Percentiles rank a stretch among this genome's conserved stretches.
Conservation (phyloP, 2,329 filamentous ascomycete species). For the Calcarisporium arbuscula region DNA sequence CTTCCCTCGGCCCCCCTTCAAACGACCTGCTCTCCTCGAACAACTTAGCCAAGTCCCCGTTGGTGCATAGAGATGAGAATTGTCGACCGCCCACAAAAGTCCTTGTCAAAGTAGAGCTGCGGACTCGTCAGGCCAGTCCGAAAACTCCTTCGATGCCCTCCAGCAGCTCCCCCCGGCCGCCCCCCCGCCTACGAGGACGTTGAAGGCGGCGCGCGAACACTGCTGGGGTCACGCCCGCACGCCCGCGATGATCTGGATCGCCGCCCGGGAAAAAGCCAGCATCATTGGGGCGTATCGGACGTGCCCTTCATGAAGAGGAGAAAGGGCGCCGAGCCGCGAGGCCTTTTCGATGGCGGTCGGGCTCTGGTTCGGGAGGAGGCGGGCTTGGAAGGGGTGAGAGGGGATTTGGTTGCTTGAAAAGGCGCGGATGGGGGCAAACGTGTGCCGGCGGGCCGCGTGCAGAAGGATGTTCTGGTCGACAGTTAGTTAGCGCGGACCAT, state of each 20-base stretch:
- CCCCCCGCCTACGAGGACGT: conserved; percentile 91
- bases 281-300: conserved; percentile 90
- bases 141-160: conserved; percentile 97
- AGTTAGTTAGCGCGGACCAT: conserved; percentile 1
- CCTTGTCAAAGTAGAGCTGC: conserved; percentile 89
- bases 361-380: conserved; percentile 75
- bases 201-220: conserved; percentile 99
- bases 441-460: conserved; percentile 29
- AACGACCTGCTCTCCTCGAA: conserved; percentile 90
- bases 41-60: conserved; percentile 84
- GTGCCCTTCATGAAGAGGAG: conserved; percentile 99
- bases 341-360: conserved; percentile 84
- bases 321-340: conserved; percentile 77
- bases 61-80: conserved; percentile 97
- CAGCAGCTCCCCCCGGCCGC: conserved; percentile 76
- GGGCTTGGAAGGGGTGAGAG: conserved; percentile 38
- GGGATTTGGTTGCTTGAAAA: conserved; percentile 16
- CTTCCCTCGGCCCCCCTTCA: conserved; percentile 41
- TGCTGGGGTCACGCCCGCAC: conserved; percentile 83
- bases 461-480: conserved; percentile 26
- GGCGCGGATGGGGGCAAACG: conserved; percentile 16
- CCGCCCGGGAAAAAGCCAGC: conserved; percentile 92
- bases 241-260: conserved; percentile 90
- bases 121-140: conserved; percentile 98
- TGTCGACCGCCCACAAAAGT: conserved; percentile 97